Base-by-base conservation (phyloP, 306 rosid genomes). In the Ziziphus jujuba region DNA sequence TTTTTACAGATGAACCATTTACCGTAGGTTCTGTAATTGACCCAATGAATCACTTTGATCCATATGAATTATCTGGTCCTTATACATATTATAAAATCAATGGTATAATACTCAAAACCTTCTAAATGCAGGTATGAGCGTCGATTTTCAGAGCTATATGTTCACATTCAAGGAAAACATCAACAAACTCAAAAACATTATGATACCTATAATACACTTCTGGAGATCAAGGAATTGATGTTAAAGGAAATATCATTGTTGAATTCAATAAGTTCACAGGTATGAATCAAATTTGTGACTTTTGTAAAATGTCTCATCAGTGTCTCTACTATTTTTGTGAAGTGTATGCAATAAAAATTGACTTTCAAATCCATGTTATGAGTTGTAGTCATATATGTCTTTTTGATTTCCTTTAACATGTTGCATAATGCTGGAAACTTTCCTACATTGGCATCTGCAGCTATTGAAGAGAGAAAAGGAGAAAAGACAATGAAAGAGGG, bases 191-290 rank as follows among this genome's bases (percentile, higher is more conserved):
- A 82, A 59, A 88, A 85, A 82, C 82, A 78, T 63, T 93, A 90
- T 77, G 87, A 89, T 38, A 90, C 97, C 24, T 86, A 84, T 78
- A 93, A 93, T 79, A 89, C 97, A 66, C 91, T 90, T 28, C 74
- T 88, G 89, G 97, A 93, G 84, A 93, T 84, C 36, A 93, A 93
- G 80, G 97, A 88, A 56, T 71, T 90, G 89, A 90, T 90, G 96
- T 62, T 83, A 24, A 93, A 90, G 84, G 97, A 93, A 83, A 82
- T 81, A 59, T 93, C 99, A 61, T 84, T 93, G 40, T 68, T 93
- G 86, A 90, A 88, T 82, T 93, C 99, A 2, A 80, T 90, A 73
- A 84, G 79, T 82, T 90, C 95, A 55, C 97, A 88, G 97, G 98
- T 88, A 87, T 44, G 43, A 43, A 53, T 75, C 49, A 59, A 58